Base-by-base conservation (phyloP, 2,329 filamentous ascomycete species). In the Leptographium flavum region DNA sequence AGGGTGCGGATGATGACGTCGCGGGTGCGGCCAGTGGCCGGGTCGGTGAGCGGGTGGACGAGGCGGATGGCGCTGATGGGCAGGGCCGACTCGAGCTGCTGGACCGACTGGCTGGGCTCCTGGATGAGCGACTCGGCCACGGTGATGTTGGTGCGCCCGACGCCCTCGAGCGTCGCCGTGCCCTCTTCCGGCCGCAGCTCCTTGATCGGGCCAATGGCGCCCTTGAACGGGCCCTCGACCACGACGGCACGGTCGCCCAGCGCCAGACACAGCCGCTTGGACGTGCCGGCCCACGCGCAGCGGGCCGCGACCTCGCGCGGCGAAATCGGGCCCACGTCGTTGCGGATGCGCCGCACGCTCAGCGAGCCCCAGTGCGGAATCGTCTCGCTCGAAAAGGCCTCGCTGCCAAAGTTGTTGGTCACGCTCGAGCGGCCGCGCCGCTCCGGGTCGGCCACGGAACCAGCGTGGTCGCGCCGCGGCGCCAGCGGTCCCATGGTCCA, bases 1-100 rank as follows among this genome's bases (percentile, higher is more conserved):
- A 92, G 66, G 59, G 83, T 71, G 58, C 85, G 76, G 60, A 94
- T 79, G 55, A 94, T 73, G 48, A 84, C 79, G 59, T 96, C 88
- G 57, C 76, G 75, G 38, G 72, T 72, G 25, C 64, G 55, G 56
- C 80, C 79, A 13, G 81, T 83, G 51, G 66, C 63, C 15, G 76
- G 70, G 59, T 92, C 76, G 42, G 69, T 68, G 45, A 93, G 68
- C 21, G 85, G 79, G 57, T 85, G 78, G 41, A 96, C 86, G 30
- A 95, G 83, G 47, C 86, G 84, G 51, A 96, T 70, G 49, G 83
- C 70, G 30, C 75, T 72, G 56, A 93, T 70, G 45, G 82, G 71
- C 28, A 94, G 60, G 28, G 78, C 67, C 43, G 74, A 58, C 54
- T 73, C 67, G 47, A 70, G 56, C 54, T 69, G 58, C 39, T 70